Base-by-base conservation (phyloP, 805 yeast genomes). In the Ogataea angusta region DNA sequence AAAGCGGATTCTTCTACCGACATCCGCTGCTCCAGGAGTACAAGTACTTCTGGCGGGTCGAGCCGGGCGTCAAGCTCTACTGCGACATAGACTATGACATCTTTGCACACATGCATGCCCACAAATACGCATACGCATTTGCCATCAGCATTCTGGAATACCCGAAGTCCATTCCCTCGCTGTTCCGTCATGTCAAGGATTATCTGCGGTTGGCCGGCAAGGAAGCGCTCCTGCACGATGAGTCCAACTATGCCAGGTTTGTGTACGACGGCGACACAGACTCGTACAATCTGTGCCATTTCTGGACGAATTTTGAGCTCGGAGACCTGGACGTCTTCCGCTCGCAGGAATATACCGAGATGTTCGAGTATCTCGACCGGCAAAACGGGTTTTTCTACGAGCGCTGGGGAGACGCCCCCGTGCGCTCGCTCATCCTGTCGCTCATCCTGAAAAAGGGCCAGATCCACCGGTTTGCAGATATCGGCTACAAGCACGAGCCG, bases 341-440 rank as follows among this genome's bases (percentile, higher is more conserved):
- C 55, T 62, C 76, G n/a, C 71, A 75, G 34, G 80, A 81, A 7
- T 87, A 87, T 59, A 61, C 60, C 27, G 70, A 73, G 35, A 80
- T 80, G 56, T 87, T 87, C 54, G 80, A 84, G 18, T 65, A 71
- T 50, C 71, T 87, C 54, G 95, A 87, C 62, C 59, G 69, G 40
- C 72, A 79, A n/a, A 93, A 95, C 58, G 95, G 95, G 8, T 86
- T 87, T 67, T 87, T 81, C 66, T 87, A 86, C 62, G 87, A 84
- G 67, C 73, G 95, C 59, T 85, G 95, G 95, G 95, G 95, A 42
- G 95, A 87, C 63, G 95, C 95, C 6, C 95, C 95, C 18, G 78
- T 86, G 65, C 77, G 63, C 63, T 85, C 53, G 82, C 63, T 82
- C 42, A 86, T 62, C 68, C 77, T 71, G 79, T 87, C 66, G 75